Percentiles rank a stretch among this genome's conserved stretches.
These are phyloP conservation scores for Bacidia rubella DNA, from an alignment of 495 filamentous ascomycete species.

Conservation along the genomic window DNA sequence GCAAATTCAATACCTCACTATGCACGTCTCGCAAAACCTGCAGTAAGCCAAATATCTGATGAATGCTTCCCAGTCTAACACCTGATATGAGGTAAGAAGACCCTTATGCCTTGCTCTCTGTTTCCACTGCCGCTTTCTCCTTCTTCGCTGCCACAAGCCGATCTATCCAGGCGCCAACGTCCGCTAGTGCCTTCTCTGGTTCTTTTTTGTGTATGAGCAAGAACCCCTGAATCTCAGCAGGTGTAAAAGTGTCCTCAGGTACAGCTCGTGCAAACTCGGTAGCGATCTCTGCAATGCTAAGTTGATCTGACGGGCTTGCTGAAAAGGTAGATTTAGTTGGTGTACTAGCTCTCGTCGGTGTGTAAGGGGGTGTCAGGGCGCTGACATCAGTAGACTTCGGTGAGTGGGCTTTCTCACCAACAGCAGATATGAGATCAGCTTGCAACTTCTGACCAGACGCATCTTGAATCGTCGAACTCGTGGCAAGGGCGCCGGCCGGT, in stretches of 20 bases:
- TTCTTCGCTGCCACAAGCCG: slow-evolving; percentile 32
- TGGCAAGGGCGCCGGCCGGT: neutral
- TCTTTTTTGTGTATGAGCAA: slow-evolving; percentile 42
- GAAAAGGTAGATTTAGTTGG: neutral
- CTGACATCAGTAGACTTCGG: neutral
- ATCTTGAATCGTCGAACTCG: neutral
- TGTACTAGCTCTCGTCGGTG: neutral
- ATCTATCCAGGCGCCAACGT: slow-evolving; percentile 42
- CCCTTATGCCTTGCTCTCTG: neutral
- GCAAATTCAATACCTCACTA: too few species aligned
- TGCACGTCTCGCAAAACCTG: too few species aligned
- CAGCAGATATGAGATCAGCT: neutral
- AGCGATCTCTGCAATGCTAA: slow-evolving; percentile 29
- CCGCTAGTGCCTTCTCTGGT: slow-evolving; percentile 41
- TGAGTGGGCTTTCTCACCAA: neutral
- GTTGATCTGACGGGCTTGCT: slow-evolving; percentile 9
- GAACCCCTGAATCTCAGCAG: slow-evolving; percentile 55
- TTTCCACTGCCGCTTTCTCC: slow-evolving; percentile 18
- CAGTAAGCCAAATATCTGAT: neutral
- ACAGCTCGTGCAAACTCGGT: slow-evolving; percentile 46
- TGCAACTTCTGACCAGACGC: neutral
- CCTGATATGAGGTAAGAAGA: neutral
- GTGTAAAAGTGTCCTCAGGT: slow-evolving; percentile 43
- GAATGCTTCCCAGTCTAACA: neutral
- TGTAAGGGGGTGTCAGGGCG: slow-evolving; percentile 7